Percentiles rank a stretch among this genome's conserved stretches.
Evolutionary conservation across 2,329 filamentous ascomycete genomes (phyloP).

Genomic region (Curvularia hawaiiensis): DNA sequence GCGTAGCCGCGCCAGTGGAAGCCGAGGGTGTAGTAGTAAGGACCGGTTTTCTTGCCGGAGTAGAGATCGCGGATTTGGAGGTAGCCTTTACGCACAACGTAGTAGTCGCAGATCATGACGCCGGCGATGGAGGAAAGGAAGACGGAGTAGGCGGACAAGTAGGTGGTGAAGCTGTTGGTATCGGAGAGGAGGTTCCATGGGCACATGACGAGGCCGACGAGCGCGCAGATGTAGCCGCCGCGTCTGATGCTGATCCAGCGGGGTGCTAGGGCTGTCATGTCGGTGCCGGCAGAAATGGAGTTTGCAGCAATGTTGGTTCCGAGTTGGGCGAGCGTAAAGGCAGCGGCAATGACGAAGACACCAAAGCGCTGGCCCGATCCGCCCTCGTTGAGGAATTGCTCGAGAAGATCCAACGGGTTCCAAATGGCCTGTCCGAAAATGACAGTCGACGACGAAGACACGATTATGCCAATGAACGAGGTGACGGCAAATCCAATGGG

Average conservation of each 20-base stretch:
- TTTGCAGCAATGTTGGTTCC: slow-evolving; percentile 90
- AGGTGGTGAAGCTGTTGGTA: slow-evolving; percentile 86
- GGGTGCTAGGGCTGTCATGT: slow-evolving; percentile 79
- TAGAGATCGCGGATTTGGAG: slow-evolving; percentile 80
- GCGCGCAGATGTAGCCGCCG: slow-evolving; percentile 83
- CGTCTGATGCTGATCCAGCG: slow-evolving; percentile 84
- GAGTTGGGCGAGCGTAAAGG: slow-evolving; percentile 72
- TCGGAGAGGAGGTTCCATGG: slow-evolving; percentile 79
- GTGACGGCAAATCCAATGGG: slow-evolving; percentile 64
- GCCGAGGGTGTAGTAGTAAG: slow-evolving; percentile 76
- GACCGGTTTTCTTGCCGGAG: slow-evolving; percentile 67
- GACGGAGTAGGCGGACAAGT: slow-evolving; percentile 88
- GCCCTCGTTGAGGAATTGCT: slow-evolving; percentile 49
- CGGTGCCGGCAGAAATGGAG: slow-evolving; percentile 80
- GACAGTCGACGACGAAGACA: slow-evolving; percentile 54
- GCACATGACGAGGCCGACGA: slow-evolving; percentile 81
- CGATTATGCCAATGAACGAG: slow-evolving; percentile 72
- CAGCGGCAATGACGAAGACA: slow-evolving; percentile 60
- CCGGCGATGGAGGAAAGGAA: slow-evolving; percentile 93
- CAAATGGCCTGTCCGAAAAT: slow-evolving; percentile 50
- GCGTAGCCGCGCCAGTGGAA: slow-evolving; percentile 83
- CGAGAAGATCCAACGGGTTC: slow-evolving; percentile 50
- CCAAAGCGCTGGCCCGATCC: slow-evolving; percentile 52
- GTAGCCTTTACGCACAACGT: slow-evolving; percentile 81
- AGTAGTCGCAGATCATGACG: slow-evolving; percentile 91